These are phyloP conservation scores for Metschnikowia anglica DNA, from an alignment of 805 yeast genomes.

Conservation along the genomic window DNA sequence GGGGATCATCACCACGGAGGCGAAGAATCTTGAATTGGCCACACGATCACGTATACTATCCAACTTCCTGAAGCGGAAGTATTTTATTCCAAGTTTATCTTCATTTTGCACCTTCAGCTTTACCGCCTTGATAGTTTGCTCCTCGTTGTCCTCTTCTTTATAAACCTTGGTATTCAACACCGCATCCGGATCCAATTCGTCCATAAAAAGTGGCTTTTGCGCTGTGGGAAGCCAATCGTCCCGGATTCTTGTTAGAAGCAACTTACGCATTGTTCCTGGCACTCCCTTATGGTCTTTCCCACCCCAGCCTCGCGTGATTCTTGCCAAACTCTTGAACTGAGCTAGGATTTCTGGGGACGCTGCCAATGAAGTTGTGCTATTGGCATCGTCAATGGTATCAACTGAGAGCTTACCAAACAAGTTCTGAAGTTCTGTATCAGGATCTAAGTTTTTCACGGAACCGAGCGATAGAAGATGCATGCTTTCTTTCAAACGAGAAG, in stretches of 20 bases:
- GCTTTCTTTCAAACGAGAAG: constrained; percentile 40
- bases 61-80: constrained; percentile 54
- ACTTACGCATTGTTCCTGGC: constrained; percentile 72
- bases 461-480: constrained; percentile 44
- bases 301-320: constrained; percentile 77
- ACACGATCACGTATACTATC: constrained; percentile 31
- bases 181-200: constrained; percentile 45
- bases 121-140: constrained; percentile 27
- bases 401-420: constrained; percentile 70
- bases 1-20: constrained; percentile 68
- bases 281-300: constrained; percentile 71
- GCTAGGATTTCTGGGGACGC: constrained; percentile 66
- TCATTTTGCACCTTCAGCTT: constrained; percentile 34
- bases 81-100: constrained; percentile 46
- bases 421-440: constrained; percentile 69
- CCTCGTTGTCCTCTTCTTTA: constrained; percentile 40
- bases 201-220: constrained; percentile 60
- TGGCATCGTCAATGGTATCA: constrained; percentile 72
- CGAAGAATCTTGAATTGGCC: constrained; percentile 53
- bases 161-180: constrained; percentile 34
- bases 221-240: constrained; percentile 80
- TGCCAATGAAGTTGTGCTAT: constrained; percentile 67
- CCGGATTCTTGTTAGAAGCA: constrained; percentile 66
- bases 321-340: constrained; percentile 57
- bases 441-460: constrained; percentile 57